Conservation (phyloP, 441 rosid genomes). For the Melastoma candidum region DNA sequence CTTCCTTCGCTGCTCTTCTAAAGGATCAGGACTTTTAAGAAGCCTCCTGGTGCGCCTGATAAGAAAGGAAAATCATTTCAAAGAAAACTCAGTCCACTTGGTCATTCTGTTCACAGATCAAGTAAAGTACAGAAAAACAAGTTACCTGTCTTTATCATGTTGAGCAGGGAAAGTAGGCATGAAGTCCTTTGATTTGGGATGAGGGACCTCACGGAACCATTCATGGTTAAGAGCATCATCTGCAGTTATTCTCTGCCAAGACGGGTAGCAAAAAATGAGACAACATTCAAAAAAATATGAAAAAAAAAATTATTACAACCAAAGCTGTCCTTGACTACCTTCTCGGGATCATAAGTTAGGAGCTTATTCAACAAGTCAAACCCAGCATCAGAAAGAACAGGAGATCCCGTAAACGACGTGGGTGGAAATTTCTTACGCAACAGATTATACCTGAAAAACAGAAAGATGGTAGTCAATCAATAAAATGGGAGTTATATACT, state of each 20-base stretch:
- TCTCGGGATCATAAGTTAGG: constrained; percentile 59
- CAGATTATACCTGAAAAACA: constrained; percentile 42
- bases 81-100: constrained; percentile 1
- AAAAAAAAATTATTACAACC: not conserved
- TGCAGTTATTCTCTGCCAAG: constrained; percentile 61
- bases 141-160: constrained; percentile 23
- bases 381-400: constrained; percentile 68
- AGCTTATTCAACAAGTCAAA: constrained; percentile 66
- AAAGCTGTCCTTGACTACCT: constrained; percentile 23
- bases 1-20: constrained; percentile 88
- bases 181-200: constrained; percentile 57
- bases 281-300: constrained; percentile 2
- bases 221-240: constrained; percentile 68
- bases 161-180: constrained; percentile 65
- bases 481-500: no score
- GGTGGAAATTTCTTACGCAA: constrained; percentile 76
- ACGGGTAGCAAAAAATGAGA: constrained; percentile 9
- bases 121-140: not conserved
- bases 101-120: no score
- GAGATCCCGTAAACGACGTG: constrained; percentile 56
- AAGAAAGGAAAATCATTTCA: constrained; percentile 8
- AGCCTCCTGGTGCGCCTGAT: constrained; percentile 72
- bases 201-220: constrained; percentile 73
- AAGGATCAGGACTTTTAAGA: constrained; percentile 96
- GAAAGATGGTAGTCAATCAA: constrained; percentile 1